Evolutionary conservation across 2,329 filamentous ascomycete genomes (phyloP).

Genomic region (Hymenoscyphus scutula): DNA sequence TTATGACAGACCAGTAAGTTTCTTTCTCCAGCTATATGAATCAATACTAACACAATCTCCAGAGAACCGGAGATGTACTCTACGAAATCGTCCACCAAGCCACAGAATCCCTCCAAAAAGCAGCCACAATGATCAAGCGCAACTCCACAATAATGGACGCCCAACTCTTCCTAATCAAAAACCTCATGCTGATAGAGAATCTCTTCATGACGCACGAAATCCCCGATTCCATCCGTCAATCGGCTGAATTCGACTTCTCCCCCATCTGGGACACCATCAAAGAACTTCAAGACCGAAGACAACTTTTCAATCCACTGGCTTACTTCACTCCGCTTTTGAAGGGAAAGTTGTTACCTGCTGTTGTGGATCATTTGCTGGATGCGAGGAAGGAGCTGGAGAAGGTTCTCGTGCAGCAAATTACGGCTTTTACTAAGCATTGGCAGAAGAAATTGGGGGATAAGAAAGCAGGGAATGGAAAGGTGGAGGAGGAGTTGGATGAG

Average conservation of each 20-base stretch:
- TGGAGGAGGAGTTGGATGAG: constrained; percentile 55
- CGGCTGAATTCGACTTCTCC: constrained; percentile 57
- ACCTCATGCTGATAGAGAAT: constrained; percentile 91
- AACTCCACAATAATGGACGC: constrained; percentile 66
- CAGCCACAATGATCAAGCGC: constrained; percentile 67
- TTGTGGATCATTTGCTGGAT: constrained; percentile 48
- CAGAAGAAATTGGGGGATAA: constrained; percentile 50
- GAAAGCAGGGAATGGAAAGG: constrained; percentile 44
- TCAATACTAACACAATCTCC: constrained; percentile 19
- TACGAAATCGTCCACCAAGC: constrained; percentile 88
- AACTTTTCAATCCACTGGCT: constrained; percentile 53
- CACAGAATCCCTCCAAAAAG: constrained; percentile 76
- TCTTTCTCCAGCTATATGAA: background rate
- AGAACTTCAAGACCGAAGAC: constrained; percentile 44
- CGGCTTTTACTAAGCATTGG: constrained; percentile 60
- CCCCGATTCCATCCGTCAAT: constrained; percentile 57
- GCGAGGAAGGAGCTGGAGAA: constrained; percentile 65
- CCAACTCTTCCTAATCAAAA: constrained; percentile 91
- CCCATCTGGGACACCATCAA: constrained; percentile 62
- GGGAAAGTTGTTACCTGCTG: constrained; percentile 36
- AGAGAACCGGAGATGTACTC: constrained; percentile 53
- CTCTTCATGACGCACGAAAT: constrained; percentile 96
- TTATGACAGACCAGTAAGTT: constrained; percentile 35
- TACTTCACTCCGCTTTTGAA: constrained; percentile 43
- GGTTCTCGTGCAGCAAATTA: constrained; percentile 60